These are phyloP conservation scores for Suhomyces kunorum DNA, from an alignment of 1,139 yeast genomes.

Conservation along the genomic window DNA sequence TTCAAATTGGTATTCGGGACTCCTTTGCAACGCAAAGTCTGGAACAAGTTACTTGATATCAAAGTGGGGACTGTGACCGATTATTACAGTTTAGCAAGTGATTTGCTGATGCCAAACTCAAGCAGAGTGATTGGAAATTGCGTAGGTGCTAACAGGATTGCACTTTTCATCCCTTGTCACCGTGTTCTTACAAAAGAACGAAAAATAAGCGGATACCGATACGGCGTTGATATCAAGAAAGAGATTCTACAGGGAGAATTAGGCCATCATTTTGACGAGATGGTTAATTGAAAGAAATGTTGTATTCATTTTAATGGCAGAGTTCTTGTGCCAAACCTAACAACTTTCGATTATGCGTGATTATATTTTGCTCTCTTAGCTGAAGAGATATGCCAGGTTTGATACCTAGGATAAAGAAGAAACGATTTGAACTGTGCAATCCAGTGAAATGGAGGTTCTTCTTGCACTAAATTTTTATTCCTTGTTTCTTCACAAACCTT, in stretches of 20 bases:
- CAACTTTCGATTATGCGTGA: too few species aligned
- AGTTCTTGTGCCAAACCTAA: too few species aligned
- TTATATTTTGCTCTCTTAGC: too few species aligned
- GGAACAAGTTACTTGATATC: constrained; percentile 22
- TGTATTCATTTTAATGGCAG: too few species aligned
- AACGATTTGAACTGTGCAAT: too few species aligned
- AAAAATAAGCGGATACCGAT: constrained; percentile 26
- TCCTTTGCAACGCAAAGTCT: constrained; percentile 24
- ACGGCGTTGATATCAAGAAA: constrained; percentile 23
- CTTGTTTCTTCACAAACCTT: too few species aligned
- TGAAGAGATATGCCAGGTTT: too few species aligned
- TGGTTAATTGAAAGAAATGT: too few species aligned
- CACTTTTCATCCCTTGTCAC: constrained; percentile 30
- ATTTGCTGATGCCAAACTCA: constrained; percentile 20
- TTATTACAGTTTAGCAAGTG: constrained; percentile 21
- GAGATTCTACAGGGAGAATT: constrained; percentile 15
- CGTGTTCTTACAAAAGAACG: constrained; percentile 23
- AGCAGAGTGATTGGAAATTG: constrained; percentile 27
- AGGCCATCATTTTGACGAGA: constrained; percentile 2
- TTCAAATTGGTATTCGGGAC: constrained; percentile 27
- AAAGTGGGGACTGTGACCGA: constrained; percentile 19
- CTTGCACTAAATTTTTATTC: too few species aligned
- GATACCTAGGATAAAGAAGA: too few species aligned
- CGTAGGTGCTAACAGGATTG: constrained; percentile 27
- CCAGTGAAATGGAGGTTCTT: too few species aligned